Evolutionary conservation across 495 filamentous ascomycete genomes (phyloP).

Genomic region (Lophium mytilinum): DNA sequence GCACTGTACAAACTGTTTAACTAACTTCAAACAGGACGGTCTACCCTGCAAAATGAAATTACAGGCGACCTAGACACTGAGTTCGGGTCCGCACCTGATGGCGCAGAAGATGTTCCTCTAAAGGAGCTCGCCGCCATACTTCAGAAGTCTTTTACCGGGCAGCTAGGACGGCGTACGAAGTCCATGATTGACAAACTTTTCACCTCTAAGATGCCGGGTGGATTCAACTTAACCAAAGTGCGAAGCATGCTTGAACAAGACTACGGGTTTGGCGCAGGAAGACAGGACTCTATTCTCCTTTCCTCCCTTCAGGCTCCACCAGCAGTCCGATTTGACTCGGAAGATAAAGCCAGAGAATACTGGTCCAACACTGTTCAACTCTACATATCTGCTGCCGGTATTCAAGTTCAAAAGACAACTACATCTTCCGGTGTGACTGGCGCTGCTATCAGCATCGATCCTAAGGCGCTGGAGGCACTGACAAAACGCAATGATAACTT

Average conservation of each 20-base stretch:
- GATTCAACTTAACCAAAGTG: slow-evolving; percentile 88
- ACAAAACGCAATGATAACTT: slow-evolving; percentile 10
- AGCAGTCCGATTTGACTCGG: slow-evolving; percentile 72
- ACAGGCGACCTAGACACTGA: slow-evolving; percentile 90
- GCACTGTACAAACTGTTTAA: no score
- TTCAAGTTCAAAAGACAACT: slow-evolving; percentile 65
- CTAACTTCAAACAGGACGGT: slow-evolving; percentile 59
- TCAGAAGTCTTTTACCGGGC: slow-evolving; percentile 91
- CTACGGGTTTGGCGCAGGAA: slow-evolving; percentile 76
- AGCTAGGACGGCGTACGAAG: slow-evolving; percentile 88
- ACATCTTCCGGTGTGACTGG: background rate
- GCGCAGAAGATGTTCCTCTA: slow-evolving; percentile 92
- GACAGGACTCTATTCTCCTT: slow-evolving; percentile 82
- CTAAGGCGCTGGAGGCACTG: slow-evolving; percentile 11
- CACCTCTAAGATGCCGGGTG: slow-evolving; percentile 96
- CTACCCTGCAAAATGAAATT: slow-evolving; percentile 88
- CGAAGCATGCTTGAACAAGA: slow-evolving; percentile 85
- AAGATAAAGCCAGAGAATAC: slow-evolving; percentile 80
- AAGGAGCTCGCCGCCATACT: slow-evolving; percentile 89
- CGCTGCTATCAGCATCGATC: slow-evolving; percentile 4
- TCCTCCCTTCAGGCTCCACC: slow-evolving; percentile 87
- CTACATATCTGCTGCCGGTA: slow-evolving; percentile 74
- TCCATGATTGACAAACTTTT: slow-evolving; percentile 85
- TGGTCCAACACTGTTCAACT: slow-evolving; percentile 75
- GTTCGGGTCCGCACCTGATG: slow-evolving; percentile 92